Base-by-base conservation (phyloP, 805 yeast genomes). In the Metschnikowia dekortorum region DNA sequence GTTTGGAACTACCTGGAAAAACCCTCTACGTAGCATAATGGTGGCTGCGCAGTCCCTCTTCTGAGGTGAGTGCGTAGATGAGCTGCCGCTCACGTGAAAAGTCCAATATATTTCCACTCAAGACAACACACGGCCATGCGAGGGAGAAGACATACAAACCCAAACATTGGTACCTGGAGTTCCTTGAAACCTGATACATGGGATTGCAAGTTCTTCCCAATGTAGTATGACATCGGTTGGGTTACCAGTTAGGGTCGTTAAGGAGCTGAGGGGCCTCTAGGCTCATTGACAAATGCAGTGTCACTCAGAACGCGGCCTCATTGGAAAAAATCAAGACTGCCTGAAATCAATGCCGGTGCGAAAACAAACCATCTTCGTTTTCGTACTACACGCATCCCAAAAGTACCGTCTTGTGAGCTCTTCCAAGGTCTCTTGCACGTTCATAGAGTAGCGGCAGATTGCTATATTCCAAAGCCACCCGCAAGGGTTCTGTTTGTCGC, bases 251-350 rank as follows among this genome's bases (percentile, higher is more conserved):
- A 16, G 18, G 18, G 18, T 16, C 2, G 2, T 2, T 16, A 16
- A 16, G 16, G 30, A 38, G 22, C 30, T 30, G 40, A 22, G 18
- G 8, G 11, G 33, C 34, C 42, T 14, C 33, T 5, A 37, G 11
- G 29, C 45, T 40, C 28, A 32, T 32, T 18, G 33, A 33, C 45
- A 42, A 42, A 42, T 42, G 38, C 32, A 22, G 38, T 22, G 22
- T 42, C 38, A 42, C 45, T 31, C 18, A 26, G 36, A 22, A 22
- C 31, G 45, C 45, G 45, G 26, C 31, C 44, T 42, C 45, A 42
- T 42, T 33, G 38, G 26, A 42, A 42, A 42, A 42, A 42, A 42
- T 8, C 30, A 8, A 18, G 34, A 18, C 45, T 30, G 37, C 26
- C 45, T 32, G 7, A 31, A 33, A 16, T 33, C 30, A 22, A 42